Evolutionary conservation across 495 filamentous ascomycete species (phyloP), one percentile per base, ranked within the genome.

Genomic region (Neurospora sp.): DNA sequence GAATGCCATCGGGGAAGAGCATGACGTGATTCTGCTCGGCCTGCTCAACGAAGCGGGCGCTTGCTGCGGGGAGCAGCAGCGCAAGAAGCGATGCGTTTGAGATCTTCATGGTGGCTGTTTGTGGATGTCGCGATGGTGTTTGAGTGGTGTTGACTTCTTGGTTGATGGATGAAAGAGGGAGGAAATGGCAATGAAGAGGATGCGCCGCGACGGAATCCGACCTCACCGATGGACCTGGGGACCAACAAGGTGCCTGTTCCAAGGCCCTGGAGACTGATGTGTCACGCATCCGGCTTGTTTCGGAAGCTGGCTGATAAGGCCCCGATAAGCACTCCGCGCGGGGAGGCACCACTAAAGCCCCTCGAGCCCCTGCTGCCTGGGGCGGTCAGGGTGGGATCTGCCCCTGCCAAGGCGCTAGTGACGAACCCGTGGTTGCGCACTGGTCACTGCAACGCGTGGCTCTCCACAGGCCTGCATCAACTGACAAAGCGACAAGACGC

Each of bases 1-100:
- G 75, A 39, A 71, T 37, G 71, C 79, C 83, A 53, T 82, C 79
- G 35, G 76, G 78, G 45, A 71, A 77, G 35, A 85, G 78, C 38
- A 81, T 75, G 71, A 84, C 77, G 53, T 78, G 78, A 73, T 85
- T 78, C 42, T 70, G 71, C 74, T 87, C 87, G 75, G 81, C 78
- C n/a, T 76, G 65, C 75, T 87, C 85, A 75, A 87, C 75, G 75
- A 87, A 88, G 73, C 86, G 85, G 65, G 84, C 86, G 76, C 77
- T 84, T 40, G 81, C 84, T 31, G 85, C 80, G 18, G 84, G 84
- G 69, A 87, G 80, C 61, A 85, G 82, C 53, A 87, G 73, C 44
- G 85, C 80, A 69, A 87, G 72, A 27, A 83, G 72, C 31, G 84
- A 83, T 39, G 86, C 78, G 75, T 84, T 85, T 76, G 85, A 83